These are phyloP conservation scores for Starmerella khaoyaiensis DNA, from an alignment of 805 yeast genomes.

Conservation along the genomic window DNA sequence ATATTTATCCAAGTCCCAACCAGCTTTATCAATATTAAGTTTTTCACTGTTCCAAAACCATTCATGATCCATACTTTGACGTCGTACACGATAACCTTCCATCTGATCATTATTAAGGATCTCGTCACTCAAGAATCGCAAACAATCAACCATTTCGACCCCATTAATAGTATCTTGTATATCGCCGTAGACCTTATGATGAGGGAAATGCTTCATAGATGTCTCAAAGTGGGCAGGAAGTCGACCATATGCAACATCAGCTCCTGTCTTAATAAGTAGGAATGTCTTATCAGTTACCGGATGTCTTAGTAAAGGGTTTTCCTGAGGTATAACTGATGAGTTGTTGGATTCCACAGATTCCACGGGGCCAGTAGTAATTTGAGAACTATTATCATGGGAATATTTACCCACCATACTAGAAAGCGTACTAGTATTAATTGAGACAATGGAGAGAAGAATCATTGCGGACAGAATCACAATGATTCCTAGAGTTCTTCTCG, in stretches of 20 bases:
- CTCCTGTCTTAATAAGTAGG: constrained; percentile 30
- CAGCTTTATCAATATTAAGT: constrained; percentile 16
- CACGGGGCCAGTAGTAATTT: too few relatives aligned
- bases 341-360: too few relatives aligned
- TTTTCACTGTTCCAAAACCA: constrained; percentile 17
- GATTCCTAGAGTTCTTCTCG: background rate
- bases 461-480: background rate
- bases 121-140: constrained; percentile 22
- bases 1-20: constrained; percentile 30
- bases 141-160: constrained; percentile 26
- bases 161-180: constrained; percentile 26
- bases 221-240: constrained; percentile 30
- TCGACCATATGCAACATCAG: constrained; percentile 27
- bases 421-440: too few relatives aligned
- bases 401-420: too few relatives aligned
- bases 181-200: constrained; percentile 30
- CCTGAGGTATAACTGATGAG: too few relatives aligned
- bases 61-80: constrained; percentile 20
- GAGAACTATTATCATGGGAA: too few relatives aligned
- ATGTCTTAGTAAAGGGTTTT: too few relatives aligned
- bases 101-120: constrained; percentile 17
- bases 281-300: constrained; percentile 18
- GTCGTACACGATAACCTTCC: constrained; percentile 23
- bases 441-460: background rate
- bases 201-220: constrained; percentile 25